A percentile compares a stretch with the other conserved stretches of the same genome.
Conservation (phyloP, 139 green algal genomes). For the Picochlorum sp. region DNA sequence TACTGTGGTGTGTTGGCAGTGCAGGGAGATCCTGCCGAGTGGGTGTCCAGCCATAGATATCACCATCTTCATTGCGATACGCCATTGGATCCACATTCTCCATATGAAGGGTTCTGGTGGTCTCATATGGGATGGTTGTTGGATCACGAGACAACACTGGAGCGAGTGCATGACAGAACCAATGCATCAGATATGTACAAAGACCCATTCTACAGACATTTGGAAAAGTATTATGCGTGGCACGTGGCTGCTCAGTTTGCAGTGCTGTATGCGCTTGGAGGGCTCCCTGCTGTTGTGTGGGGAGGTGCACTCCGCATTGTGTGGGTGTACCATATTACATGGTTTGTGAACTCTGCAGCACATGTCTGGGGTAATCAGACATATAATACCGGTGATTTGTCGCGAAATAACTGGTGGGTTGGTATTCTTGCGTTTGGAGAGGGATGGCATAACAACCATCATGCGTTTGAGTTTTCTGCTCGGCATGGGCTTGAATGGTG, state of each 20-base stretch:
- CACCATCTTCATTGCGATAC: constrained; percentile 97
- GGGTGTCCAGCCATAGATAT: constrained; percentile 80
- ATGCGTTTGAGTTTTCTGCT: constrained; percentile 79
- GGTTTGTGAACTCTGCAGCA: constrained; percentile 93
- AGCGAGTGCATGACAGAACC: constrained; percentile 60
- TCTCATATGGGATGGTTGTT: constrained; percentile 95
- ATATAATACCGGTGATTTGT: constrained; percentile 87
- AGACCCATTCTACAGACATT: constrained; percentile 88
- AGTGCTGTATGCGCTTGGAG: constrained; percentile 75
- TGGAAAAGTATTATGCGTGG: constrained; percentile 76
- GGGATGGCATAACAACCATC: constrained; percentile 95
- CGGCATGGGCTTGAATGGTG: constrained; percentile 77
- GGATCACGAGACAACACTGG: constrained; percentile 76
- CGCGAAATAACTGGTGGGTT: constrained; percentile 68
- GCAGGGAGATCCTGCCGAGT: constrained; percentile 89
- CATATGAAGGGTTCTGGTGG: constrained; percentile 98
- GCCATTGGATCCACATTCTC: constrained; percentile 92
- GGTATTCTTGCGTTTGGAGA: constrained; percentile 86
- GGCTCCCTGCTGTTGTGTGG: constrained; percentile 86
- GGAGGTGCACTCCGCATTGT: constrained; percentile 76
- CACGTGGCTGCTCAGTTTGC: constrained; percentile 76
- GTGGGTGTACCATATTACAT: constrained; percentile 99
- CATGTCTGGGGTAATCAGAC: constrained; percentile 92
- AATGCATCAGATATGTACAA: constrained; percentile 81
- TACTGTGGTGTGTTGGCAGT: constrained; percentile 95